Evolutionary conservation across 208 protist genomes (phyloP).

Genomic region (Lotmaria passim): DNA sequence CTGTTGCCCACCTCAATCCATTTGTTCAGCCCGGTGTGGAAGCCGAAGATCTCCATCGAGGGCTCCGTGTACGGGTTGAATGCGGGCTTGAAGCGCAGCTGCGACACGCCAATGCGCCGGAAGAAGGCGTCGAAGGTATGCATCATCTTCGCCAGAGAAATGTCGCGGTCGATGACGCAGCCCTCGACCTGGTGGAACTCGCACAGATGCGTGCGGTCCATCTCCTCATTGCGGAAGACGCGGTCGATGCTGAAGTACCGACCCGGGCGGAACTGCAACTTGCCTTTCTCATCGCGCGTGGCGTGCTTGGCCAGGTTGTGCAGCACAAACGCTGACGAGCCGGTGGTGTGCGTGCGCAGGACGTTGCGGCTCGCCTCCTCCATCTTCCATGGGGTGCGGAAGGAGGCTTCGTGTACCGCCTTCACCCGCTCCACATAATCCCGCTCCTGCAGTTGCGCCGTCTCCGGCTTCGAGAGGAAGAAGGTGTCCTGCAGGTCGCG

Average conservation of each 20-base stretch:
- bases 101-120: constrained; percentile 94
- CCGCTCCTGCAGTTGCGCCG: constrained; percentile 42
- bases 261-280: constrained; percentile 92
- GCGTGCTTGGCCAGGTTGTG: constrained; percentile 93
- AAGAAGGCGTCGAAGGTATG: constrained; percentile 99
- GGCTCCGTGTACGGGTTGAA: constrained; percentile 99
- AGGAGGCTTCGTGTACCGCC: constrained; percentile 93
- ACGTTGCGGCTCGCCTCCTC: constrained; percentile 97
- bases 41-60: constrained; percentile 99
- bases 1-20: constrained; percentile 99
- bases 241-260: constrained; percentile 99
- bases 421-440: constrained; percentile 96
- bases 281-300: constrained; percentile 47
- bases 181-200: constrained; percentile 99
- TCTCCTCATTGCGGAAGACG: constrained; percentile 99
- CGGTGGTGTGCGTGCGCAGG: constrained; percentile 99
- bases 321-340: constrained; percentile 97
- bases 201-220: constrained; percentile 99
- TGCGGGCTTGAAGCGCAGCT: constrained; percentile 99
- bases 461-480: constrained; percentile 96
- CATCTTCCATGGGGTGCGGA: constrained; percentile 94
- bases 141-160: constrained; percentile 99
- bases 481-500: constrained; percentile 99
- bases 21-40: constrained; percentile 95
- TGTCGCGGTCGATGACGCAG: constrained; percentile 97